phyloP scores from a whole-genome alignment of 139 green algal genomes.

The Nannochloris sp. region DNA sequence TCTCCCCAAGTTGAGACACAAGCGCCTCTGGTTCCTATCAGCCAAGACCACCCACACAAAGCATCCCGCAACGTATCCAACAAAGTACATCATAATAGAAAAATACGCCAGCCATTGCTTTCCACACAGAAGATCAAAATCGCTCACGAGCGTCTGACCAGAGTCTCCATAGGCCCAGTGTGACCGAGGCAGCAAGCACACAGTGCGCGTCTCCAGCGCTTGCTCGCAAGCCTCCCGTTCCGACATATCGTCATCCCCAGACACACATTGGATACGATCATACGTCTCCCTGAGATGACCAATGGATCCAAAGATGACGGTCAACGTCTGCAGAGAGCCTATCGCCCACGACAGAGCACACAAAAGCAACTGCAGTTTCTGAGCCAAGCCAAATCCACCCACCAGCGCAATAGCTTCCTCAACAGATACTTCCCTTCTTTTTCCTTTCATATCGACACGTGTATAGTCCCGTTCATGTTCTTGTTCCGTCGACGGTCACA shows the following conservation, averaged over 20 bases:
- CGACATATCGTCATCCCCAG: no score
- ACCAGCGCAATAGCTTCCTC: not conserved
- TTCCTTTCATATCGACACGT: not conserved
- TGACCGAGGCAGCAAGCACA: slow-evolving; percentile 18
- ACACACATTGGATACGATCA: no score
- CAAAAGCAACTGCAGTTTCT: not conserved
- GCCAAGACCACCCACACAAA: slow-evolving; percentile 21
- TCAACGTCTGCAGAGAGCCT: no score
- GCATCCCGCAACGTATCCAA: slow-evolving; percentile 44
- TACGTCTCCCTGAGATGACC: no score
- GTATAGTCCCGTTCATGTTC: not conserved
- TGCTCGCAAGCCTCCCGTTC: no score
- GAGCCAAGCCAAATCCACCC: not conserved
- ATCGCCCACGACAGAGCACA: not conserved
- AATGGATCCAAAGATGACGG: no score
- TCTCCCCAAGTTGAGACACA: slow-evolving; percentile 13
- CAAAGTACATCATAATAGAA: slow-evolving; percentile 47
- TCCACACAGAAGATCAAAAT: slow-evolving; percentile 55
- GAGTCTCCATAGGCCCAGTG: slow-evolving; percentile 31
- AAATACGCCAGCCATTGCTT: slow-evolving; percentile 34
- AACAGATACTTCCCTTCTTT: not conserved
- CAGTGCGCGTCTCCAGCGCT: not conserved
- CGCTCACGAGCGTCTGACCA: slow-evolving; percentile 17
- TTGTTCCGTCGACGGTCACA: not conserved
- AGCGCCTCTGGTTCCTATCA: slow-evolving; percentile 13